These are phyloP conservation scores for Ophiosphaerella korrae DNA, from an alignment of 2,329 filamentous ascomycete species.

Conservation along the genomic window DNA sequence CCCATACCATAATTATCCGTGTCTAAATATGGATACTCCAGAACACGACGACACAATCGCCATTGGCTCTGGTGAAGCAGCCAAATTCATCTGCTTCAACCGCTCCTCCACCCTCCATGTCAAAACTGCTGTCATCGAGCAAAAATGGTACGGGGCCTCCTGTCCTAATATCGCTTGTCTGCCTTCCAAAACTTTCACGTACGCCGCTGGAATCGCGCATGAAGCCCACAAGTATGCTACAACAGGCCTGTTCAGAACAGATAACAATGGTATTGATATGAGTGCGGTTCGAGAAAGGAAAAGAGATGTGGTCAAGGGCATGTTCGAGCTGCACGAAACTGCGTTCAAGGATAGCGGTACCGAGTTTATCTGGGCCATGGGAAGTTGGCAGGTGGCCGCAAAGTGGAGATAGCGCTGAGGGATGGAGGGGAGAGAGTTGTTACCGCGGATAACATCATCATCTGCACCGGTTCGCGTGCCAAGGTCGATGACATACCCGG, in stretches of 20 bases:
- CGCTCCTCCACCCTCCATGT: constrained; percentile 5
- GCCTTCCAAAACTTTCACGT: constrained; percentile 15
- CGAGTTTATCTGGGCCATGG: constrained; percentile 13
- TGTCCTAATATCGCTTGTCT: constrained; percentile 22
- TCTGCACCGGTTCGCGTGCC: constrained; percentile 19
- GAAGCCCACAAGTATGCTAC: constrained; percentile 5
- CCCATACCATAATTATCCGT: neutral
- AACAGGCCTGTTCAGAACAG: constrained; percentile 7
- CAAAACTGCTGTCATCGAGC: constrained; percentile 17
- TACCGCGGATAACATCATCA: constrained; percentile 18
- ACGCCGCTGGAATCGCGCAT: constrained; percentile 11
- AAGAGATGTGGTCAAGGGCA: constrained; percentile 13
- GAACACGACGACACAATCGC: constrained; percentile 20
- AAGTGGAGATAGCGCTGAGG: constrained; percentile 7
- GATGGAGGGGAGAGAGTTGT: constrained; percentile 14
- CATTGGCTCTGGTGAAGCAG: constrained; percentile 16
- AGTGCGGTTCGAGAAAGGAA: constrained; percentile 8
- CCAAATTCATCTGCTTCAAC: constrained; percentile 19
- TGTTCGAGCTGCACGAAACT: constrained; percentile 15
- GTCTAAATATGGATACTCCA: neutral
- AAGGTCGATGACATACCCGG: constrained; percentile 14
- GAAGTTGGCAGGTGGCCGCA: constrained; percentile 5
- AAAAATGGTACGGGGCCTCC: constrained; percentile 15
- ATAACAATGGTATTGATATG: constrained; percentile 6
- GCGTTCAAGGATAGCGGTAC: constrained; percentile 9